Evolutionary conservation across 345 rosid genomes (phyloP).

Genomic region (Hirschfeldia incana): DNA sequence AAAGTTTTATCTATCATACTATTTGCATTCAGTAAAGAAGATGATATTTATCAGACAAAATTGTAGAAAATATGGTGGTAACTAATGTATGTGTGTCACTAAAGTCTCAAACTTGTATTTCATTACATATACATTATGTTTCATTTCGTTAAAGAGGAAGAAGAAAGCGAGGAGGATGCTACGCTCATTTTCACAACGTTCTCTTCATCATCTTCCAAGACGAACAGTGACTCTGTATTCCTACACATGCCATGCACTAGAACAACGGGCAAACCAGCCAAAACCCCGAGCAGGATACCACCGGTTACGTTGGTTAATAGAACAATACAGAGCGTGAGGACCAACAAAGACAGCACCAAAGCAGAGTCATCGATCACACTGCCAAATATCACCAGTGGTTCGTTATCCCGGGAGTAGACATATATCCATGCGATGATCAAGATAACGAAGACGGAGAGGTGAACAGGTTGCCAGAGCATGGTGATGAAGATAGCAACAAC

Average conservation of each 20-base stretch:
- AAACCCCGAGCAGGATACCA: conserved; percentile 46
- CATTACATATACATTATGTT: neutral
- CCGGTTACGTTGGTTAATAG: conserved; percentile 43
- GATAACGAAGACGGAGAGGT: conserved; percentile 45
- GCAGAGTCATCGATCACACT: conserved; percentile 44
- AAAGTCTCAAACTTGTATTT: neutral
- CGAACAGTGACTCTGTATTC: neutral
- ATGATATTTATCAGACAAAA: neutral
- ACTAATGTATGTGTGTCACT: neutral
- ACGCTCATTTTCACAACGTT: neutral
- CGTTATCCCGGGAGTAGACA: conserved; percentile 54
- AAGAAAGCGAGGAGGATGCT: neutral
- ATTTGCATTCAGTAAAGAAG: neutral
- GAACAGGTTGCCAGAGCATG: conserved; percentile 62
- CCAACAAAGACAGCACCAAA: conserved; percentile 41
- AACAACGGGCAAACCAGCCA: conserved; percentile 44
- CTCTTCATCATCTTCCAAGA: neutral
- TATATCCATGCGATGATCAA: conserved; percentile 54
- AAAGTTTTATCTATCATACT: neutral
- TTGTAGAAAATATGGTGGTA: neutral
- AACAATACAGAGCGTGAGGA: conserved; percentile 42
- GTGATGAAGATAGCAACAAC: conserved; percentile 45
- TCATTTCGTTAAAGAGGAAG: neutral
- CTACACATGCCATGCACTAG: conserved; percentile 53
- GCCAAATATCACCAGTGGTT: conserved; percentile 44